Conservation (phyloP, 495 filamentous ascomycete genomes). For the Chaetomium cochliodes region DNA sequence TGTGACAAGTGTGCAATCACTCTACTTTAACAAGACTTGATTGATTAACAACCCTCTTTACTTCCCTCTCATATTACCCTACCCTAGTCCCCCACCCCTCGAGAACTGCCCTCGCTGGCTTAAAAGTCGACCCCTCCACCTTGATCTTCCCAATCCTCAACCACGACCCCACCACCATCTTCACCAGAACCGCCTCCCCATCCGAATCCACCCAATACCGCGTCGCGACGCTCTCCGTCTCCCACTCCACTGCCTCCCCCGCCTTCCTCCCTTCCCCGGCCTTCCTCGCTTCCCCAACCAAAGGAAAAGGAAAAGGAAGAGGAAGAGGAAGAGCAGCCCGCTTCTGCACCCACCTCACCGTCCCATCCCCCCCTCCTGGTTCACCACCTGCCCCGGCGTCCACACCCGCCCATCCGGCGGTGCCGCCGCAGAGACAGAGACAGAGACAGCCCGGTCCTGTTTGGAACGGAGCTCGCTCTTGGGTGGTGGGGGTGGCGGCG, state of each 20-base stretch:
- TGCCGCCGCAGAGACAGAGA: too few species aligned
- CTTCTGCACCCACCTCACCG: neutral
- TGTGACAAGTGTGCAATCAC: too few species aligned
- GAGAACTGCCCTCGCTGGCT: conserved; percentile 12
- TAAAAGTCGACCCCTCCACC: conserved; percentile 34
- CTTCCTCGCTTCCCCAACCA: neutral
- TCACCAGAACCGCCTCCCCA: neutral
- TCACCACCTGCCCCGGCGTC: too few species aligned
- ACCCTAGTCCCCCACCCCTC: neutral
- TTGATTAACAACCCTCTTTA: too few species aligned
- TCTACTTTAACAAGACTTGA: too few species aligned
- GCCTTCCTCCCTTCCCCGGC: neutral
- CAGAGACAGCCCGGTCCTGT: too few species aligned
- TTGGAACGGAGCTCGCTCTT: too few species aligned
- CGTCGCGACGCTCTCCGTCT: neutral
- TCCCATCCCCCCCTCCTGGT: neutral
- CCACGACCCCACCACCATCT: conserved; percentile 13
- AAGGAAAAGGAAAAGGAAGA: too few species aligned
- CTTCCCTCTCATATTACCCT: neutral
- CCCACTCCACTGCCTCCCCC: neutral
- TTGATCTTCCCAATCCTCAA: conserved; percentile 33
- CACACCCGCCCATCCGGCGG: too few species aligned
- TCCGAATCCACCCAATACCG: neutral
- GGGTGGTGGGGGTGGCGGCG: too few species aligned
- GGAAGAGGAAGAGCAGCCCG: too few species aligned